Evolutionary conservation across 2,329 filamentous ascomycete species (phyloP).

Genomic region (Aspergillus caelatus): DNA sequence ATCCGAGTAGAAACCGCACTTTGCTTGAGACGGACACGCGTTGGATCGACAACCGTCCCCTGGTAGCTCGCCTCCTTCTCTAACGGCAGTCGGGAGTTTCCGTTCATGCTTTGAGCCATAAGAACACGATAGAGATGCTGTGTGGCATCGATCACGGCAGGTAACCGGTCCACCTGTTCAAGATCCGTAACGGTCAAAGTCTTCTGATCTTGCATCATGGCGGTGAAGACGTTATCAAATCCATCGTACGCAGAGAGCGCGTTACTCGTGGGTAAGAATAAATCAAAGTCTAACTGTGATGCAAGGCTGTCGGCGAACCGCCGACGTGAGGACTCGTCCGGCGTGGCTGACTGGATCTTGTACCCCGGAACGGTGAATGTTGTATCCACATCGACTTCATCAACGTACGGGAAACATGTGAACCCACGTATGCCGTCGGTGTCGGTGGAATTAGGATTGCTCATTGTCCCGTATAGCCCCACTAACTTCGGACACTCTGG

Average conservation of each 20-base stretch:
- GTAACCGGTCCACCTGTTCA: not conserved
- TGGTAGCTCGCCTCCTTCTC: not conserved
- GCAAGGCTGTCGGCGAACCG: slow-evolving; percentile 1
- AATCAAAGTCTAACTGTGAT: not conserved
- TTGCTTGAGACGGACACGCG: slow-evolving; percentile 22
- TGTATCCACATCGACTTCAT: slow-evolving; percentile 23
- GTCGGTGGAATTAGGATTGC: slow-evolving; percentile 8
- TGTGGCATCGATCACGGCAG: slow-evolving; percentile 11
- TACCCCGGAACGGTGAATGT: slow-evolving; percentile 14
- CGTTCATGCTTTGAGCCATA: slow-evolving; percentile 14
- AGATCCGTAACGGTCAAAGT: not conserved
- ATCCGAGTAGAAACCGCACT: slow-evolving; percentile 23
- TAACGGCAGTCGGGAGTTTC: slow-evolving; percentile 5
- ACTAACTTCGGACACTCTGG: not conserved
- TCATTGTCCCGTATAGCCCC: slow-evolving; percentile 15
- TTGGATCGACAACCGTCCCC: slow-evolving; percentile 10
- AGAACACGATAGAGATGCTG: slow-evolving; percentile 16
- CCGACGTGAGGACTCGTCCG: not conserved
- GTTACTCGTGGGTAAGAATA: slow-evolving; percentile 3
- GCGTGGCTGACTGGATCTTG: not conserved
- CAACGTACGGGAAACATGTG: slow-evolving; percentile 21
- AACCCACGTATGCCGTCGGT: slow-evolving; percentile 17
- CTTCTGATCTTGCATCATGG: slow-evolving; percentile 8
- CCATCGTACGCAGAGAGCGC: not conserved
- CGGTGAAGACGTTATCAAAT: slow-evolving; percentile 9